Conservation (phyloP, 164 flowering plant species). For the Kalanchoe fedtschenkoi region DNA sequence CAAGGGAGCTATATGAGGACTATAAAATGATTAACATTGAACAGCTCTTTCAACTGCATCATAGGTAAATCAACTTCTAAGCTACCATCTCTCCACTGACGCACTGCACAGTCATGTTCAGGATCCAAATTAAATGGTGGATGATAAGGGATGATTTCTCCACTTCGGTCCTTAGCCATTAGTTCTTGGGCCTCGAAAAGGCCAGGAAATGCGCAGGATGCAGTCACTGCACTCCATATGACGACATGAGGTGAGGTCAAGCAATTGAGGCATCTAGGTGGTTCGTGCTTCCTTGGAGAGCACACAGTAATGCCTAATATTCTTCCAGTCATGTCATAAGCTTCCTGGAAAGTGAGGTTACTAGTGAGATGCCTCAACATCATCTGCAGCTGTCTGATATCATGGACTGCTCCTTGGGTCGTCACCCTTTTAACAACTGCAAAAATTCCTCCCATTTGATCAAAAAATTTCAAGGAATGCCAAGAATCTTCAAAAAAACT, state of each 20-base stretch:
- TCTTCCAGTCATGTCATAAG: constrained; percentile 95
- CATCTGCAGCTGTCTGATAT: constrained; percentile 79
- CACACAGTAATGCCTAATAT: constrained; percentile 93
- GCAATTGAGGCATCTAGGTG: constrained; percentile 94
- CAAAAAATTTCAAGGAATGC: constrained; percentile 78
- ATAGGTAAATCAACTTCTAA: constrained; percentile 95
- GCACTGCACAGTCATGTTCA: constrained; percentile 50
- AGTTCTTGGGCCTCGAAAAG: constrained; percentile 97
- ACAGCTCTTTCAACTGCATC: constrained; percentile 93
- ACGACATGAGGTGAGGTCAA: constrained; percentile 98
- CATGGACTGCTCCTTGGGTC: constrained; percentile 87
- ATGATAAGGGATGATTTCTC: constrained; percentile 94
- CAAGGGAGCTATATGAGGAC: constrained; percentile 92
- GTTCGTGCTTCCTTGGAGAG: constrained; percentile 97
- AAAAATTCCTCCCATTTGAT: constrained; percentile 91
- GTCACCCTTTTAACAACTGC: constrained; percentile 70
- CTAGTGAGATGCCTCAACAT: constrained; percentile 74
- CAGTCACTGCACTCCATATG: constrained; percentile 99
- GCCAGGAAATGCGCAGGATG: constrained; percentile 99
- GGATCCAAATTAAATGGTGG: too few relatives aligned
- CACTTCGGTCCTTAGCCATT: constrained; percentile 95
- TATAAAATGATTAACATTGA: constrained; percentile 96
- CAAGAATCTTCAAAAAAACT: constrained; percentile 88
- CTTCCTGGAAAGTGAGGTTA: constrained; percentile 95
- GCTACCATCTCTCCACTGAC: constrained; percentile 99